phyloP scores from a whole-genome alignment of 73 alveolate genomes.

The Uronychia binucleata region DNA sequence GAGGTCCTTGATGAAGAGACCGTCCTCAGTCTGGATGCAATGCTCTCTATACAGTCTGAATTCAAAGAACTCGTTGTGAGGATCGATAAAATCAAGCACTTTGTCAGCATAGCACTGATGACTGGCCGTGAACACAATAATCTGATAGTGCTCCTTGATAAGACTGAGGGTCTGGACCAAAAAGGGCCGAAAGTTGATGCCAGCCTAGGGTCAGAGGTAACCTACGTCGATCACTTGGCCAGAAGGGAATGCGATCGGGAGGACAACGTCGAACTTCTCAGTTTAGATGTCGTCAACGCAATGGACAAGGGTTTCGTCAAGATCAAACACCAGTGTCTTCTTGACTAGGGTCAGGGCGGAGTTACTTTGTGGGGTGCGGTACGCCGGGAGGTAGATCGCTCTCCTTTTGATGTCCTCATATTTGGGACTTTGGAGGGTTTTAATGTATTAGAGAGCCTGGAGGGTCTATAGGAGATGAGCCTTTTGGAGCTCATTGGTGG shows the following conservation, averaged over 20 bases:
- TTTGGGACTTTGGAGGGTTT: not conserved
- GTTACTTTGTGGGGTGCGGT: not conserved
- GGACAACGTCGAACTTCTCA: not conserved
- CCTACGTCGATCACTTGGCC: slow-evolving; percentile 4
- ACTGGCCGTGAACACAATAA: slow-evolving; percentile 89
- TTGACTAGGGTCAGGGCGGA: slow-evolving; percentile 6
- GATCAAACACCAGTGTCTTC: slow-evolving; percentile 60
- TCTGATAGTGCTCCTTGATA: slow-evolving; percentile 71
- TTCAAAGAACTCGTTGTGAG: slow-evolving; percentile 66
- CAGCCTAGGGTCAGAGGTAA: too few relatives aligned
- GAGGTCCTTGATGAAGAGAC: slow-evolving; percentile 48
- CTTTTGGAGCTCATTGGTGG: not conserved
- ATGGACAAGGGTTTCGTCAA: slow-evolving; percentile 62
- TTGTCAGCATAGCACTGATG: slow-evolving; percentile 86
- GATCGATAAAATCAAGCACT: slow-evolving; percentile 83
- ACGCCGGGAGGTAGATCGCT: not conserved
- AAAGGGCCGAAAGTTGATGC: slow-evolving; percentile 74
- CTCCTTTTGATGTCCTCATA: not conserved
- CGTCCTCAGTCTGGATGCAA: slow-evolving; percentile 57
- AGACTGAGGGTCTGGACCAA: slow-evolving; percentile 64
- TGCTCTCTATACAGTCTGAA: slow-evolving; percentile 80
- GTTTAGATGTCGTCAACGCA: slow-evolving; percentile 18
- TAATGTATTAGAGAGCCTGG: not conserved
- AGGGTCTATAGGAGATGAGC: not conserved
- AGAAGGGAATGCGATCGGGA: slow-evolving; percentile 4